Evolutionary conservation across 768 basidiomycete genomes (phyloP), one percentile per base, ranked within the genome.

Genomic region (Lyophyllum decastes): DNA sequence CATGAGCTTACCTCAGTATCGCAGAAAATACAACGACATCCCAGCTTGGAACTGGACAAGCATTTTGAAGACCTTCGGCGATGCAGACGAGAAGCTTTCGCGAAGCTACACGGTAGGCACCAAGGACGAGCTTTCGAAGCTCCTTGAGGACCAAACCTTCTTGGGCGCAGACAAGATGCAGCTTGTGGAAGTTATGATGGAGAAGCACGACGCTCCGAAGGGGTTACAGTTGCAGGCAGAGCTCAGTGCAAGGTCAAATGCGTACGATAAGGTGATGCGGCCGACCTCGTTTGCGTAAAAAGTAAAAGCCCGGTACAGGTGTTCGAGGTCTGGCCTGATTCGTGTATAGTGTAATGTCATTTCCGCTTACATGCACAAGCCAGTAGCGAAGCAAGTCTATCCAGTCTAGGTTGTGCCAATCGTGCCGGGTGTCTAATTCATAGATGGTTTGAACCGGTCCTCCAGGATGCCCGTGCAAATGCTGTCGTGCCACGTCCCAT

Each of bases 1-100:
- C 0, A 11, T 16, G 12, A 11, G 12, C 24, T 43, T 9, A 53
- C 19, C 25, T 25, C 16, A 12, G 9, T 19, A 27, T 55, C 33
- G 47, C 62, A 86, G 90, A 55, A 83, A 86, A 68, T 95, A 97
- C 73, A 96, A 96, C 69, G 88, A 97, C 67, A 88, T 98, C 62
- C 77, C 81, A 25, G 75, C 87, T 65, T 97, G 94, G 90, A 82
- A 84, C 64, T 91, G 86, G 85, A 80, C 85, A 2, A 74, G 75
- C 55, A 76, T 92, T 30, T 75, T 91, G n/a, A 77, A 77, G 30
- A 79, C 82, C 26, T 74, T 91, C 41, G 84, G 83, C 44, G 85
- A 84, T 61, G 57, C 76, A 35, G 71, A 82, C 27, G 80, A 80
- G 52, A 75, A 75, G 25, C 68, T 76, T 19, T 81, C 82, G 44